Conservation (phyloP, 2,329 filamentous ascomycete species). For the Neonectria magnoliae region DNA sequence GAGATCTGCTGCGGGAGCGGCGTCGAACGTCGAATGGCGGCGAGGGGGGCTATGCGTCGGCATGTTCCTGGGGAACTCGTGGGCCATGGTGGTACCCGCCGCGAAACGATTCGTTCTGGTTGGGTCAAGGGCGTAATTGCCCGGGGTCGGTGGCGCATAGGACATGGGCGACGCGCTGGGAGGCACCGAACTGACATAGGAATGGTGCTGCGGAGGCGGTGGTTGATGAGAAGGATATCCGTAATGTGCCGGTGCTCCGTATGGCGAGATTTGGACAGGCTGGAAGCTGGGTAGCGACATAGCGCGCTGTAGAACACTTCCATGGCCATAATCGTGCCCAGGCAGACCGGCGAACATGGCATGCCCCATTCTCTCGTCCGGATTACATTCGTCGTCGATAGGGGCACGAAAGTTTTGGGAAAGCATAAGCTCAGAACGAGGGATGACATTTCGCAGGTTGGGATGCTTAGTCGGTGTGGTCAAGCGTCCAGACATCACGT, state of each 20-base stretch:
- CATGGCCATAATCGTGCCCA: constrained; percentile 26
- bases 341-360: constrained; percentile 24
- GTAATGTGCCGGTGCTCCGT: constrained; percentile 24
- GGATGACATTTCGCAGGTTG: constrained; percentile 53
- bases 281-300: constrained; percentile 40
- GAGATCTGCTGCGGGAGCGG: constrained; percentile 28
- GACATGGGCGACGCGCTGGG: constrained; percentile 28
- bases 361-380: constrained; percentile 13
- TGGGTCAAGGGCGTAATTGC: constrained; percentile 37
- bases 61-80: constrained; percentile 42
- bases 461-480: constrained; percentile 65
- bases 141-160: constrained; percentile 22
- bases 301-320: constrained; percentile 38
- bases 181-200: constrained; percentile 26
- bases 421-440: constrained; percentile 66
- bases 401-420: constrained; percentile 74
- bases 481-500: constrained; percentile 73
- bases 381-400: constrained; percentile 64
- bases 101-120: constrained; percentile 26
- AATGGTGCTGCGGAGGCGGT: constrained; percentile 16
- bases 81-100: constrained; percentile 28
- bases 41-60: constrained; percentile 26
- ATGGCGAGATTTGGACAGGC: constrained; percentile 15
- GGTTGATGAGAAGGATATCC: constrained; percentile 19
- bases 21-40: constrained; percentile 35